These are phyloP conservation scores for Phialophora macrospora DNA, from an alignment of 2,329 filamentous ascomycete species.

Conservation along the genomic window DNA sequence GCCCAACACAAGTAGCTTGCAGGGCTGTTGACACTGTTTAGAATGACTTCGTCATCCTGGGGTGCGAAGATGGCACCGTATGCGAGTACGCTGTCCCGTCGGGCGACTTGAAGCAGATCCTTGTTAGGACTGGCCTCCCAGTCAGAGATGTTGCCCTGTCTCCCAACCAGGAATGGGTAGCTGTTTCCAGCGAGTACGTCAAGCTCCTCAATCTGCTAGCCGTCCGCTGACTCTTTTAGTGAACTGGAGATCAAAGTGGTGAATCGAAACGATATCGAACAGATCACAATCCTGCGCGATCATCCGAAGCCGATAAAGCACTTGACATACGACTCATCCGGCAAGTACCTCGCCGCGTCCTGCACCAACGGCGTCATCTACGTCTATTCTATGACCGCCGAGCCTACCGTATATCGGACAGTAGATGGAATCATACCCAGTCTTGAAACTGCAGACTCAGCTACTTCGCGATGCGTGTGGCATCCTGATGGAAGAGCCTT, in stretches of 20 bases:
- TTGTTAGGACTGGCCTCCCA: conserved; percentile 82
- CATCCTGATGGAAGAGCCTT: conserved; percentile 94
- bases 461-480: conserved; percentile 78
- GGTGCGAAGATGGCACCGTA: conserved; percentile 94
- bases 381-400: conserved; percentile 80
- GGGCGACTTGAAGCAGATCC: conserved; percentile 72
- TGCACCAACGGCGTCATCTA: conserved; percentile 90
- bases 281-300: conserved; percentile 78
- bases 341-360: conserved; percentile 75
- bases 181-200: conserved; percentile 86
- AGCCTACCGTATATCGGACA: conserved; percentile 80
- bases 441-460: conserved; percentile 76
- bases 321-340: conserved; percentile 82
- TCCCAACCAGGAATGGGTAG: conserved; percentile 81
- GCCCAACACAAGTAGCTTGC: background rate
- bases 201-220: background rate
- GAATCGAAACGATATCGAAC: conserved; percentile 75
- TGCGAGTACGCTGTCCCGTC: conserved; percentile 84
- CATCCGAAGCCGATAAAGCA: conserved; percentile 90
- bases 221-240: conserved; percentile 45
- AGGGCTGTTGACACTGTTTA: conserved; percentile 41
- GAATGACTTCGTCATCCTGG: conserved; percentile 84
- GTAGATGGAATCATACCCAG: conserved; percentile 83
- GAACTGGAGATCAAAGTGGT: conserved; percentile 91
- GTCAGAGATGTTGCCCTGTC: conserved; percentile 85